phyloP scores from a whole-genome alignment of 768 basidiomycete species.

The Melanogaster broomeanus region DNA sequence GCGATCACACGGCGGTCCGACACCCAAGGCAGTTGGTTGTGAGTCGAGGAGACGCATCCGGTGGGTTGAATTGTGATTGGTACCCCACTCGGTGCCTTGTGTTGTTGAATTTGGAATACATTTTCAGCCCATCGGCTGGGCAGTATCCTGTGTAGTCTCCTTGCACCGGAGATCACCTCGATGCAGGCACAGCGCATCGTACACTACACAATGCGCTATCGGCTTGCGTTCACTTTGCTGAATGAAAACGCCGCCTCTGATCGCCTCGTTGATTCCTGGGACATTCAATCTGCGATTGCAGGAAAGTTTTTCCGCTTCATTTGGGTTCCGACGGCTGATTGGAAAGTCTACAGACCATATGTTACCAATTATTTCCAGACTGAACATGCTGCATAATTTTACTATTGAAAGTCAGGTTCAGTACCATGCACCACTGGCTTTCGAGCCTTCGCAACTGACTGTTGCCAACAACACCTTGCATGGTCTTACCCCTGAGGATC shows the following conservation, averaged over 20 bases:
- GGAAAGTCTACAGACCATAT: conserved; percentile 57
- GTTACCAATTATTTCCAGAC: conserved; percentile 57
- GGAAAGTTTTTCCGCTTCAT: conserved; percentile 47
- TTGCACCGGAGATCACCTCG: conserved; percentile 46
- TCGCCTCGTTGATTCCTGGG: conserved; percentile 65
- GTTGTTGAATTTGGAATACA: conserved; percentile 15
- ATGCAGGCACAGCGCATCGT: conserved; percentile 53
- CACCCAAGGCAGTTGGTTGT: conserved; percentile 21
- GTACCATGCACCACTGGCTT: conserved; percentile 86
- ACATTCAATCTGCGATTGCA: conserved; percentile 60
- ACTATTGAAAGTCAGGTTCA: conserved; percentile 95
- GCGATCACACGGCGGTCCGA: conserved; percentile 23
- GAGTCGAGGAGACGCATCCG: conserved; percentile 25
- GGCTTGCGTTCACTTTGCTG: conserved; percentile 88
- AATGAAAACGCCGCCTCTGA: conserved; percentile 86
- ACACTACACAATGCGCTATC: conserved; percentile 81
- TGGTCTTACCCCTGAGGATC: conserved; percentile 74
- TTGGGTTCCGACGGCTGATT: conserved; percentile 17
- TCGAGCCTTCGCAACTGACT: conserved; percentile 53
- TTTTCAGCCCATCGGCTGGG: conserved; percentile 39
- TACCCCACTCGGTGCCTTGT: conserved; percentile 8
- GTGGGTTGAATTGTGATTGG: conserved; percentile 19
- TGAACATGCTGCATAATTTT: conserved; percentile 80
- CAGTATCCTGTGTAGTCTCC: conserved; percentile 40
- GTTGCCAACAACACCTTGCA: conserved; percentile 41